Conservation (phyloP, 2,329 filamentous ascomycete genomes). For the Alternaria sp. region DNA sequence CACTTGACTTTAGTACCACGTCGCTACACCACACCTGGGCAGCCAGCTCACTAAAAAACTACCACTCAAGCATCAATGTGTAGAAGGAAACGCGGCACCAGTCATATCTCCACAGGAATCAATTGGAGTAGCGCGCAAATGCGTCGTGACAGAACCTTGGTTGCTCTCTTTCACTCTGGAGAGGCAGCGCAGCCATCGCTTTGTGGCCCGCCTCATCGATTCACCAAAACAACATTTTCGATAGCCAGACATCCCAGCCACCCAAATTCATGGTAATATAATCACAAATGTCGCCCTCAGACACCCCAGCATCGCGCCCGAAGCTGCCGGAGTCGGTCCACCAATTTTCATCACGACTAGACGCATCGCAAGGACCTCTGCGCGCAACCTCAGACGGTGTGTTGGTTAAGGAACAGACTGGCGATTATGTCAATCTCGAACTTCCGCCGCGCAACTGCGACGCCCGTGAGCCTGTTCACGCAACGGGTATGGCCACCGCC, state of each 20-base stretch:
- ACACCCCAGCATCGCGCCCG: not conserved
- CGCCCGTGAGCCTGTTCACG: not conserved
- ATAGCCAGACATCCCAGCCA: not conserved
- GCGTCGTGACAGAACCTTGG: not conserved
- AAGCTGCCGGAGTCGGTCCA: not conserved
- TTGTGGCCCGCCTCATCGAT: not conserved
- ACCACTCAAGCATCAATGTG: not conserved
- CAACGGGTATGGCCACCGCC: not conserved
- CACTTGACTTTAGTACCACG: not conserved
- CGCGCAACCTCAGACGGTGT: conserved; percentile 9
- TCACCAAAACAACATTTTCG: not conserved
- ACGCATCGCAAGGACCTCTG: not conserved
- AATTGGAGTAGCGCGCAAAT: not conserved
- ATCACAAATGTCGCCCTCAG: not conserved
- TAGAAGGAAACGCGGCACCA: not conserved
- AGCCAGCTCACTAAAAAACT: not conserved
- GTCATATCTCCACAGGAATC: not conserved
- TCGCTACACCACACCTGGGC: not conserved
- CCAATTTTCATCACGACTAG: not conserved
- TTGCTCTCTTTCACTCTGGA: not conserved
- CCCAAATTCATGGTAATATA: not conserved
- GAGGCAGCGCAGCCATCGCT: not conserved
- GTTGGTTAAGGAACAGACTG: conserved; percentile 10
- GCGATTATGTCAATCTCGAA: conserved; percentile 14
- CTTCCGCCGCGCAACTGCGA: not conserved